Percentiles rank a stretch among this genome's conserved stretches.
phyloP scores from a whole-genome alignment of 768 basidiomycete genomes.

The Nidularia sp. region DNA sequence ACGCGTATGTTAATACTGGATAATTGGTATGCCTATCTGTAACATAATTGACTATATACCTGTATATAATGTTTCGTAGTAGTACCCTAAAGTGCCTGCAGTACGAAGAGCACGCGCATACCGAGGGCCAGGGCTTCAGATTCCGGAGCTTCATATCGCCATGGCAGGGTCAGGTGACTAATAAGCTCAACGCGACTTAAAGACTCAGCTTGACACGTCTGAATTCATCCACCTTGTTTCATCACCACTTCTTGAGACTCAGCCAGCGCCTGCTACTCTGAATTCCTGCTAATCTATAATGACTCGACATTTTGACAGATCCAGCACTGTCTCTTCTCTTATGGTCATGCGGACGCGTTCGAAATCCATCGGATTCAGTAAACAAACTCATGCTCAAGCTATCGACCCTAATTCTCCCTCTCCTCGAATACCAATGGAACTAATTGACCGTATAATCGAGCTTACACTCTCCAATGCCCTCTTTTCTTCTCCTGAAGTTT shows the following conservation, averaged over 20 bases:
- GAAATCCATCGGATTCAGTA: not conserved
- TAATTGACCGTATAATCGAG: conserved; percentile 29
- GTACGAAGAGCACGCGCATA: no score
- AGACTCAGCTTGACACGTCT: no score
- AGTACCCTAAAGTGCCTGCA: no score
- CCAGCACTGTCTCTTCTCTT: not conserved
- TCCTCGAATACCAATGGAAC: conserved; percentile 29
- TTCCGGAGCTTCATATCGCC: no score
- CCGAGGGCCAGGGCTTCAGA: no score
- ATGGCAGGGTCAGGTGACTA: no score
- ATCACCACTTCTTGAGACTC: not conserved
- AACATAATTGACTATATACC: no score
- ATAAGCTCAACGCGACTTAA: no score
- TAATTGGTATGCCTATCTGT: no score
- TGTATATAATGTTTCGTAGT: no score
- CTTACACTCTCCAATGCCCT: conserved; percentile 11
- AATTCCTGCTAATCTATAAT: not conserved
- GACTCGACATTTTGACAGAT: not conserved
- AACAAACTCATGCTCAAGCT: not conserved
- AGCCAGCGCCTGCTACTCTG: not conserved
- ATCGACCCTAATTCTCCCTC: conserved; percentile 5
- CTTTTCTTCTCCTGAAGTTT: not conserved
- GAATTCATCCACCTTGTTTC: no score
- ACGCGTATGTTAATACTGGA: no score
- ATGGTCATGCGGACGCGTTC: not conserved